These are phyloP conservation scores for Pichia cabralensis DNA, from an alignment of 805 yeast species.

Conservation along the genomic window DNA sequence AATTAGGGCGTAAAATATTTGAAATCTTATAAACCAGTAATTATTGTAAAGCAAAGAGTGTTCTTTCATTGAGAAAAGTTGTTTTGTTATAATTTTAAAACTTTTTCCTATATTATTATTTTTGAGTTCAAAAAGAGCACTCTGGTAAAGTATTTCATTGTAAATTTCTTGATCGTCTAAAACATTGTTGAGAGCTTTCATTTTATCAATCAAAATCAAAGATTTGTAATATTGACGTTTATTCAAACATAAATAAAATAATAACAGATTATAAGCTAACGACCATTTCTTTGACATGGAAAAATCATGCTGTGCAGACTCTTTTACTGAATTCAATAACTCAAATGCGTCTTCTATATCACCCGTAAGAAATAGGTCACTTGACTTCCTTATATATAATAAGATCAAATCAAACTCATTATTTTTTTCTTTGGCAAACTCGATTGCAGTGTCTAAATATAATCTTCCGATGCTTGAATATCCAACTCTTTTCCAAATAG, in stretches of 20 bases:
- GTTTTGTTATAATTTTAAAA: constrained; percentile 15
- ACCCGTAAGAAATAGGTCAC: constrained; percentile 29
- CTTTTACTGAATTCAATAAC: constrained; percentile 26
- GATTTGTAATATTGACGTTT: constrained; percentile 30
- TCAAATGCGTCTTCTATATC: constrained; percentile 31
- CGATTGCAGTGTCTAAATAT: constrained; percentile 39
- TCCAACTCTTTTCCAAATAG: constrained; percentile 47
- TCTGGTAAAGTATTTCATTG: constrained; percentile 22
- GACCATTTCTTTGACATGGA: constrained; percentile 34
- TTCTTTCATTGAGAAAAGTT: constrained; percentile 15
- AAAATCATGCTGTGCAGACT: constrained; percentile 21
- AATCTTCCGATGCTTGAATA: constrained; percentile 34
- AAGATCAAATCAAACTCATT: constrained; percentile 32
- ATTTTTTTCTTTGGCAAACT: constrained; percentile 24
- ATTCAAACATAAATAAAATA: constrained; percentile 28
- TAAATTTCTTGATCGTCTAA: constrained; percentile 23
- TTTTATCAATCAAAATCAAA: constrained; percentile 25
- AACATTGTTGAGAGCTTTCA: constrained; percentile 24
- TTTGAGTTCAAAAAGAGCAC: constrained; percentile 14
- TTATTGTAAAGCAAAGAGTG: constrained; percentile 25
- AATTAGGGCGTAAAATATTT: constrained; percentile 36
- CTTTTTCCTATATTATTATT: constrained; percentile 17
- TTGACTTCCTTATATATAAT: constrained; percentile 31
- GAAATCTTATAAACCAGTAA: constrained; percentile 36
- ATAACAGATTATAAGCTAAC: constrained; percentile 30